phyloP scores from a whole-genome alignment of 1,139 yeast genomes.

The Magnusiomyces sp. region DNA sequence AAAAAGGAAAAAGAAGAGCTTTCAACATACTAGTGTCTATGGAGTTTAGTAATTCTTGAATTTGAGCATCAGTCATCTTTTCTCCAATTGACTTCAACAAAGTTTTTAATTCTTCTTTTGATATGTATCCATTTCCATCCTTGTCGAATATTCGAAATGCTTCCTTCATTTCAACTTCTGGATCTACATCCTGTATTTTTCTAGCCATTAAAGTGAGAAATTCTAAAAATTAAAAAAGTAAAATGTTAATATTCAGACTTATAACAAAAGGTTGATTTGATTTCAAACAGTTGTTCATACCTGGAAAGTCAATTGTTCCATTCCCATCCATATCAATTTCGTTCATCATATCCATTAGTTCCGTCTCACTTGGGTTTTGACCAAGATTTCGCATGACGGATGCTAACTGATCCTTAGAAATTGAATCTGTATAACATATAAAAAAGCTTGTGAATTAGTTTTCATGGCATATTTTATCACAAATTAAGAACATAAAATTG shows the following conservation, averaged over 20 bases:
- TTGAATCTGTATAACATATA: neutral
- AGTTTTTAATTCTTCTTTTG: slow-evolving; percentile 91
- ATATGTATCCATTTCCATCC: slow-evolving; percentile 93
- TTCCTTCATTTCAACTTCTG: slow-evolving; percentile 93
- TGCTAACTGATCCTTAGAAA: neutral
- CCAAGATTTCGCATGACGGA: slow-evolving; percentile 93
- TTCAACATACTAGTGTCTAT: slow-evolving; percentile 55
- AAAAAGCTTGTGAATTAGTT: too few relatives aligned
- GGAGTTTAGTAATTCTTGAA: slow-evolving; percentile 91
- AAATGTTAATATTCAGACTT: neutral
- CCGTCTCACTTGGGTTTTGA: slow-evolving; percentile 93
- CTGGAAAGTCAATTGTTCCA: slow-evolving; percentile 26
- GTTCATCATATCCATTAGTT: slow-evolving; percentile 90
- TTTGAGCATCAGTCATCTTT: slow-evolving; percentile 88
- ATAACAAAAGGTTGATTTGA: too few relatives aligned
- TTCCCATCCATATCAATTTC: slow-evolving; percentile 17
- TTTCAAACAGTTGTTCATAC: too few relatives aligned
- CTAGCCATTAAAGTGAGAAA: slow-evolving; percentile 84
- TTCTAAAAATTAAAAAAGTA: slow-evolving; percentile 21
- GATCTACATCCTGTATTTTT: slow-evolving; percentile 91
- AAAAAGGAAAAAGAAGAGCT: neutral
- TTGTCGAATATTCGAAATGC: slow-evolving; percentile 85
- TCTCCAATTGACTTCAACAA: slow-evolving; percentile 96
- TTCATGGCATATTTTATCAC: slow-evolving; percentile 67
- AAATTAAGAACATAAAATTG: slow-evolving; percentile 18